These are phyloP conservation scores for Gracilaria gracilis DNA, from an alignment of 23 red algal genomes.

Conservation along the genomic window DNA sequence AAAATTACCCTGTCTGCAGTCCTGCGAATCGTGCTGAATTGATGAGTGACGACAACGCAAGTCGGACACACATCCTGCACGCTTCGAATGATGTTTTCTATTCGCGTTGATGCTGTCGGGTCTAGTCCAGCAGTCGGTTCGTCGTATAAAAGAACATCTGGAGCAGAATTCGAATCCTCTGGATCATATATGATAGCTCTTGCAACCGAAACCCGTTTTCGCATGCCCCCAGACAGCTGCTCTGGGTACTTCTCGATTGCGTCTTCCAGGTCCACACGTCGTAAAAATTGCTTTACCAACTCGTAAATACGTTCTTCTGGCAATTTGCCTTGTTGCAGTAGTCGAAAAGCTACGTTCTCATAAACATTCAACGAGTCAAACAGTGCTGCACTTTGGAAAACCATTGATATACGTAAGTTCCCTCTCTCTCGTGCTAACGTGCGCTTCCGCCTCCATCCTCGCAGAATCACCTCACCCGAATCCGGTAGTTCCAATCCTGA, in stretches of 20 bases:
- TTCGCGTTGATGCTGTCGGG: constrained; percentile 79
- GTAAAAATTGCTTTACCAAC: constrained; percentile 60
- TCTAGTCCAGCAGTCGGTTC: constrained; percentile 84
- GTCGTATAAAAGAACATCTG: constrained; percentile 76
- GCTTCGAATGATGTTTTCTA: constrained; percentile 80
- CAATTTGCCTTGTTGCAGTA: constrained; percentile 51
- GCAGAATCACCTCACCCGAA: constrained; percentile 59
- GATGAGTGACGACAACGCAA: constrained; percentile 79
- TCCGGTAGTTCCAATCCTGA: constrained; percentile 77
- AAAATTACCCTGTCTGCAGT: constrained; percentile 81
- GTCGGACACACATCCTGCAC: constrained; percentile 73
- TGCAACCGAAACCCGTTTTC: constrained; percentile 72
- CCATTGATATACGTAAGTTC: constrained; percentile 72
- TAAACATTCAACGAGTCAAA: constrained; percentile 86
- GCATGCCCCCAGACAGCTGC: constrained; percentile 84
- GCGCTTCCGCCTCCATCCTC: constrained; percentile 48
- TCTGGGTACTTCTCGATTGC: constrained; percentile 65
- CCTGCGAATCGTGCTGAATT: constrained; percentile 82
- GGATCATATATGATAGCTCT: constrained; percentile 81
- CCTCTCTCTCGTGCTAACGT: neutral
- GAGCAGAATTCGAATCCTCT: constrained; percentile 42
- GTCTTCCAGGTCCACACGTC: constrained; percentile 63
- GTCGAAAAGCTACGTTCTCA: constrained; percentile 88
- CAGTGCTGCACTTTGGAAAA: constrained; percentile 88
- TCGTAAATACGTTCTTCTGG: constrained; percentile 58